A percentile compares a stretch with the other conserved stretches of the same genome.
These are phyloP conservation scores for Pleurotus ostreatus DNA, from an alignment of 768 basidiomycete genomes.

Conservation along the genomic window DNA sequence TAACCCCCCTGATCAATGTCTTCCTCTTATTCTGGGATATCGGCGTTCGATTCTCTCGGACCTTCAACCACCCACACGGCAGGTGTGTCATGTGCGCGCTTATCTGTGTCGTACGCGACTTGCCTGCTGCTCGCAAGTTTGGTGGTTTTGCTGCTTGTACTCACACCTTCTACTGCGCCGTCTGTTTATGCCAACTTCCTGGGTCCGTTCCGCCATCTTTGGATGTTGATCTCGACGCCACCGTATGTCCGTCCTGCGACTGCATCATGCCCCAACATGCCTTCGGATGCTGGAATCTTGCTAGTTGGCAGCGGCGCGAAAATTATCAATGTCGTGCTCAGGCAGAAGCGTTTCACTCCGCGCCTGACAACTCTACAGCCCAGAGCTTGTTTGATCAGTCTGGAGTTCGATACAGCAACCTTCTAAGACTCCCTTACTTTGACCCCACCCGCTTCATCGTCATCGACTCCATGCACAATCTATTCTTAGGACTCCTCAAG, in stretches of 20 bases:
- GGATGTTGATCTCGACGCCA: not conserved
- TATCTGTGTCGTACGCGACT: conserved; percentile 26
- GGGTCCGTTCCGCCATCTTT: not conserved
- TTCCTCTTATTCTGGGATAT: conserved; percentile 23
- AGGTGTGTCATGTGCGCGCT: conserved; percentile 19
- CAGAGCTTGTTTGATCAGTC: not conserved
- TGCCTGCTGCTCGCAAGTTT: conserved; percentile 26
- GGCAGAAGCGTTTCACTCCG: conserved; percentile 14
- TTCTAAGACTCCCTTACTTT: conserved; percentile 25
- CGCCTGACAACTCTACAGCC: conserved; percentile 3
- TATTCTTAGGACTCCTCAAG: conserved; percentile 20
- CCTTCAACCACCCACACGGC: conserved; percentile 14
- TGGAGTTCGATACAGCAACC: conserved; percentile 11
- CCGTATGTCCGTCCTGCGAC: not conserved
- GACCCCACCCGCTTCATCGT: conserved; percentile 20
- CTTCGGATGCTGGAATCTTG: conserved; percentile 7
- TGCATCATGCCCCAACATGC: not conserved
- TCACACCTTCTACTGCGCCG: conserved; percentile 15
- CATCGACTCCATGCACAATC: conserved; percentile 29
- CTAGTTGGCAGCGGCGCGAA: conserved; percentile 13
- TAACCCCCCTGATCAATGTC: conserved; percentile 22
- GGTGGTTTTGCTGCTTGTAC: conserved; percentile 14
- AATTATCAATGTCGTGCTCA: not conserved
- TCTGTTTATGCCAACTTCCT: conserved; percentile 9
- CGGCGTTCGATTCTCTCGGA: conserved; percentile 21